These are phyloP conservation scores for Pelargonium myrrhifolium DNA, from an alignment of 441 rosid genomes.

Conservation along the genomic window DNA sequence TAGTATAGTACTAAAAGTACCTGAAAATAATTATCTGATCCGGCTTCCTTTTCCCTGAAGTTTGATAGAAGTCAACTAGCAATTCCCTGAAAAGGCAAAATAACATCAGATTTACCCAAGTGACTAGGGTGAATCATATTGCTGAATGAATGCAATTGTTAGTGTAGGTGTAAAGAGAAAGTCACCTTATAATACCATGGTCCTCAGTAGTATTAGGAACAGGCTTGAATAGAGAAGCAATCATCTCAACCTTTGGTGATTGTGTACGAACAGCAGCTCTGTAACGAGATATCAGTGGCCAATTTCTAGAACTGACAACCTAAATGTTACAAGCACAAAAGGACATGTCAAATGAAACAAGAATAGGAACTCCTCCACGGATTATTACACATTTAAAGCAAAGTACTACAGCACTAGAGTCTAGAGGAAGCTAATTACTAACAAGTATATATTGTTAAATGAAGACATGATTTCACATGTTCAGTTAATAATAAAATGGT, in stretches of 20 bases:
- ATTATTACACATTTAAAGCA: too few species aligned
- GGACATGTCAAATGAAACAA: not conserved
- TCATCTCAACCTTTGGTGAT: conserved; percentile 76
- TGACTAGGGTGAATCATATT: not conserved
- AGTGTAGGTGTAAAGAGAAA: not conserved
- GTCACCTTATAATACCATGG: conserved; percentile 63
- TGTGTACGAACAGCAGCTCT: conserved; percentile 77
- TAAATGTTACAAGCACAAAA: conserved; percentile 9
- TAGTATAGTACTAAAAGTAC: conserved; percentile 22
- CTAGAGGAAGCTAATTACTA: too few species aligned
- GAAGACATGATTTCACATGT: not conserved
- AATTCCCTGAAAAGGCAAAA: conserved; percentile 46
- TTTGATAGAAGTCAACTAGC: conserved; percentile 59
- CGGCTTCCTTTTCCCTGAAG: conserved; percentile 70
- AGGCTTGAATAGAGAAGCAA: conserved; percentile 49
- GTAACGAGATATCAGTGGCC: conserved; percentile 77
- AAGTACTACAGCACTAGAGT: too few species aligned
- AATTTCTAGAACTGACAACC: conserved; percentile 72
- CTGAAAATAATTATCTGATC: conserved; percentile 80
- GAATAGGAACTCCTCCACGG: too few species aligned
- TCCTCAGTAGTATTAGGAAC: conserved; percentile 45
- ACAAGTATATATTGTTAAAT: not conserved
- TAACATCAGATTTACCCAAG: not conserved
- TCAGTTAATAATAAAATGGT: conserved; percentile 13
- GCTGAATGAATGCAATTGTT: not conserved